phyloP scores from a whole-genome alignment of 2,329 filamentous ascomycete species.

The Lojkania enalia region DNA sequence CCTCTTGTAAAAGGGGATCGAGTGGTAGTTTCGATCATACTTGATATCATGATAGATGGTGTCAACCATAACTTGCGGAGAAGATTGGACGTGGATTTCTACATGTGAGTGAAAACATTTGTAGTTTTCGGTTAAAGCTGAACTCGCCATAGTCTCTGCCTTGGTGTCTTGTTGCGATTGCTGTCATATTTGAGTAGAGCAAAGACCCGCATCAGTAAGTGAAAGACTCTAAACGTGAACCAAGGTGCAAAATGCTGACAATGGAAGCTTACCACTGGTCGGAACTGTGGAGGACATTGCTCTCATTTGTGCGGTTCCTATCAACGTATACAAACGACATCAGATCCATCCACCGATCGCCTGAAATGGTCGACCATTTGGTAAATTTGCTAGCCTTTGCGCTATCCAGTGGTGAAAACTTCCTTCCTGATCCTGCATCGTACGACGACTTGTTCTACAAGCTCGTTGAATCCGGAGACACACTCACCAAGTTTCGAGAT shows the following conservation, averaged over 20 bases:
- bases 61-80: conserved; percentile 92
- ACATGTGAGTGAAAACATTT: conserved; percentile 56
- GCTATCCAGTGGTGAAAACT: conserved; percentile 83
- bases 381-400: conserved; percentile 83
- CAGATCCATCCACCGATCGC: conserved; percentile 67
- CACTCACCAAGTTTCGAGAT: conserved; percentile 79
- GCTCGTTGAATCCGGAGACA: conserved; percentile 86
- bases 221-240: neutral
- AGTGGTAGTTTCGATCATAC: conserved; percentile 71
- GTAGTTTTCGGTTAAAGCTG: too few relatives aligned
- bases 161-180: conserved; percentile 80
- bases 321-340: conserved; percentile 84
- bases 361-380: conserved; percentile 73
- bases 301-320: conserved; percentile 87
- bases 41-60: conserved; percentile 87
- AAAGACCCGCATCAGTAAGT: conserved; percentile 68
- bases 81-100: conserved; percentile 81
- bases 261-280: conserved; percentile 79
- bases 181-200: conserved; percentile 83
- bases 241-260: conserved; percentile 6
- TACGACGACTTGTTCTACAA: conserved; percentile 99
- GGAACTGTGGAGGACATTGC: conserved; percentile 86
- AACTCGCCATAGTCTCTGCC: conserved; percentile 63
- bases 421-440: conserved; percentile 81
- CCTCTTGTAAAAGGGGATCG: conserved; percentile 74